These are phyloP conservation scores for Fusarium bactridioides DNA, from an alignment of 2,329 filamentous ascomycete species.

Conservation along the genomic window DNA sequence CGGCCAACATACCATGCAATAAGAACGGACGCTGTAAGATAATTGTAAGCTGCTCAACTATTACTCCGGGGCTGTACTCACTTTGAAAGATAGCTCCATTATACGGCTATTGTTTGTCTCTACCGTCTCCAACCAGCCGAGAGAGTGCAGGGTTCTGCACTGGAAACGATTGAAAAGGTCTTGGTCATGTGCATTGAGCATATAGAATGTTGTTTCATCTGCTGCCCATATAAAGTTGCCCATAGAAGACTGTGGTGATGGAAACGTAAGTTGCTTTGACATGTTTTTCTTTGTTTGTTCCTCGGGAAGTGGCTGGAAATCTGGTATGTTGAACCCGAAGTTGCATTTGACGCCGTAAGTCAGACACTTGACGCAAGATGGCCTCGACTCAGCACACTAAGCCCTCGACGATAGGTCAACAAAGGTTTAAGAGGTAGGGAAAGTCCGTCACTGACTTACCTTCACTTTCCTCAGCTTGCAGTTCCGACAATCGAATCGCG, in stretches of 20 bases:
- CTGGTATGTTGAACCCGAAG: background rate
- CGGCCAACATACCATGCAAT: background rate
- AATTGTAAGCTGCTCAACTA: fast-evolving
- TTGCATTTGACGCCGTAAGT: background rate
- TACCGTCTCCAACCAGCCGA: background rate
- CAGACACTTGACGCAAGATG: background rate
- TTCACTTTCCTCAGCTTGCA: background rate
- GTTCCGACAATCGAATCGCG: background rate
- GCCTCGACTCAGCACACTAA: background rate
- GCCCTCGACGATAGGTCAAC: background rate
- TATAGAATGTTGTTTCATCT: background rate
- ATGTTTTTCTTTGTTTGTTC: background rate
- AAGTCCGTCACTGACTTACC: fast-evolving
- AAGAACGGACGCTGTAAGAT: background rate
- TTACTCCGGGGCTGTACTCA: fast-evolving
- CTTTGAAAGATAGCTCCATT: background rate
- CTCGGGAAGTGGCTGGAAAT: background rate
- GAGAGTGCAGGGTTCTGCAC: background rate
- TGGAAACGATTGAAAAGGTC: background rate
- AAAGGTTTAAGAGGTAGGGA: fast-evolving
- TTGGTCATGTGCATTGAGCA: background rate
- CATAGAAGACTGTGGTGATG: background rate
- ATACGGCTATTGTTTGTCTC: background rate
- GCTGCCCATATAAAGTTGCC: background rate
- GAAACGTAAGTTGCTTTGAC: fast-evolving